Conservation (phyloP, 192 early-diverging fungal species). For the Fimicolochytrium jonesii region DNA sequence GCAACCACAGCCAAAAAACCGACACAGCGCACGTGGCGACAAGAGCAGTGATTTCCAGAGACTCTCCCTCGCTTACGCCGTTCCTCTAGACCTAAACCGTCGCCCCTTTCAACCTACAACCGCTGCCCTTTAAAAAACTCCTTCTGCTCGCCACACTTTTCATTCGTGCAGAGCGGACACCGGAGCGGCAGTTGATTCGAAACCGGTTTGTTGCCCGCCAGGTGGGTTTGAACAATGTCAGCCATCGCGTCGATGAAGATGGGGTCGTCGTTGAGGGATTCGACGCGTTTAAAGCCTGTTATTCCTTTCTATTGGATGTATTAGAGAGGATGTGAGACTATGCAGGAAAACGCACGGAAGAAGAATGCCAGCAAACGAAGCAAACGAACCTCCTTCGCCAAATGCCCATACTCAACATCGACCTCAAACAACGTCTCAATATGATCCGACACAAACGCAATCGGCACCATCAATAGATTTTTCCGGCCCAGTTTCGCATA, state of each 20-base stretch:
- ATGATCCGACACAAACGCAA: slow-evolving; percentile 96
- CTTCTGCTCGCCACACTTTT: slow-evolving; percentile 59
- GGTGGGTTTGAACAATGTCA: slow-evolving; percentile 76
- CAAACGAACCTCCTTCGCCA: slow-evolving; percentile 66
- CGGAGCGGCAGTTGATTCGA: slow-evolving; percentile 60
- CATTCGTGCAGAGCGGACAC: slow-evolving; percentile 71
- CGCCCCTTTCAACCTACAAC: too few species aligned
- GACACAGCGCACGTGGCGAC: too few species aligned
- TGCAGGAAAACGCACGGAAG: too few species aligned
- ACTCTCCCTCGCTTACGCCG: too few species aligned
- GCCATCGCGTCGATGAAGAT: slow-evolving; percentile 88
- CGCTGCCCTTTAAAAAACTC: slow-evolving; percentile 53
- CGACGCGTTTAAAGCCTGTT: slow-evolving; percentile 77
- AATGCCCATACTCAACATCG: slow-evolving; percentile 86
- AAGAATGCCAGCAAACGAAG: slow-evolving; percentile 4
- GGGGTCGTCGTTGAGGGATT: slow-evolving; percentile 89
- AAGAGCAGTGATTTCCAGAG: too few species aligned
- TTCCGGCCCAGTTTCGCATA: slow-evolving; percentile 73
- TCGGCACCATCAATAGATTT: slow-evolving; percentile 81
- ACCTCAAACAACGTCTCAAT: slow-evolving; percentile 97
- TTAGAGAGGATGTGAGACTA: neutral
- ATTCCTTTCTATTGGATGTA: slow-evolving; percentile 69
- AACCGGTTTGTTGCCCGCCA: slow-evolving; percentile 43
- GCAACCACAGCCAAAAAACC: too few species aligned
- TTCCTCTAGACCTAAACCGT: too few species aligned